Conservation (phyloP, 805 yeast genomes). For the Wickerhamomyces ciferrii region DNA sequence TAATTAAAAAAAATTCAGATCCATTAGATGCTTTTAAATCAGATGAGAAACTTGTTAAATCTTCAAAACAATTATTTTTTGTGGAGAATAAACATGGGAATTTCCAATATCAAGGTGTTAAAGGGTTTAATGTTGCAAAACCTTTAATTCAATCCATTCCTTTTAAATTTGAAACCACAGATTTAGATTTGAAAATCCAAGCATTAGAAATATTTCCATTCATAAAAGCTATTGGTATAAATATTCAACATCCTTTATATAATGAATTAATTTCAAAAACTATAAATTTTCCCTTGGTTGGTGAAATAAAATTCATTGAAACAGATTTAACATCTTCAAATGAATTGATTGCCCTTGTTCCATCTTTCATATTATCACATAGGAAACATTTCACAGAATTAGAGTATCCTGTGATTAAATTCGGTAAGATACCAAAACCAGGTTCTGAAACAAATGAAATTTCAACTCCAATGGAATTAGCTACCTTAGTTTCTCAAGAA, state of each 20-base stretch:
- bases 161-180: conserved; percentile 4
- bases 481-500: neutral
- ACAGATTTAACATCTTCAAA: neutral
- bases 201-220: conserved; percentile 11
- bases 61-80: neutral
- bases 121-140: neutral
- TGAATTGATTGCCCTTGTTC: conserved; percentile 13
- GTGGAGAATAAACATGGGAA: neutral
- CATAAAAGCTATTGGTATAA: conserved; percentile 14
- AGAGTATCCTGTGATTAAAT: neutral
- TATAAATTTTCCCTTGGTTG: conserved; percentile 4
- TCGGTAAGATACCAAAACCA: neutral
- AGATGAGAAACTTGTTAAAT: too few species aligned
- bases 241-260: conserved; percentile 8
- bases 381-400: conserved; percentile 3
- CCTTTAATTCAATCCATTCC: conserved; percentile 3
- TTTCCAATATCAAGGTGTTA: neutral
- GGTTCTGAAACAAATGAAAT: neutral
- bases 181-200: conserved; percentile 6
- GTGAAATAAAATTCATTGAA: conserved; percentile 3
- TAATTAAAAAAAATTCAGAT: too few species aligned
- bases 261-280: neutral
- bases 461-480: neutral
- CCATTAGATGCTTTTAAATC: too few species aligned
- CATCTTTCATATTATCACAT: conserved; percentile 15